Evolutionary conservation across 1,139 yeast genomes (phyloP), one percentile per base, ranked within the genome.

Genomic region (Blastobotrys apis): DNA sequence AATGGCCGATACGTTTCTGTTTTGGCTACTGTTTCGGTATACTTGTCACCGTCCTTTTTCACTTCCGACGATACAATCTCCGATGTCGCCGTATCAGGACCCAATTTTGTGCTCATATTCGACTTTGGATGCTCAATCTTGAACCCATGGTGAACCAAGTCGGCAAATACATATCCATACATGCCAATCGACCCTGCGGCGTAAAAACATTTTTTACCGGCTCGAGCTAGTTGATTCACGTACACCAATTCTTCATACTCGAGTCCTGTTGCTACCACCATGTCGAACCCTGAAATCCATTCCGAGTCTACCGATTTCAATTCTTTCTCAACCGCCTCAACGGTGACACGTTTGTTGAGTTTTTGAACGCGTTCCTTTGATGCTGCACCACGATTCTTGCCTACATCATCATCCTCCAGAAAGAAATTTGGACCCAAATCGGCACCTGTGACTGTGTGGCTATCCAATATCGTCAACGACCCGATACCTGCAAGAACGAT

Each of bases 401-500:
- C 72, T 22, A 67, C 43, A 37, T 67, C 66, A 9, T 42, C 43
- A 15, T 73, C 74, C 33, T 72, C 72, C n/a, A 87, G 60, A 58
- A 88, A 87, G 63, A 90, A 88, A 59, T 90, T 95, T 1, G 84
- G 74, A 4, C 81, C 80, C 47, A 85, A 73, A 58, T 88, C 96
- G 33, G 74, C 78, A 33, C 75, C 84, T 1, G 64, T 59, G 0
- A 87, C 78, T 0, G 44, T 53, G 3, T 80, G 67, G 25, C 67
- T 57, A 65, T 92, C 97, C 49, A 83, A 63, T 1, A 92, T 69
- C 21, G 84, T 83, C 30, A 92, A 66, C 1, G 83, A 69, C 10
- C 95, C 95, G 46, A 92, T 71, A 2, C 98, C 98, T 27, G 96
- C 95, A 34, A 92, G 72, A 12, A 86, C 92, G 43, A 92, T 66